Base-by-base conservation (phyloP, 1,284 basidiomycete genomes). In the Austroboletus novae-zelandiae region DNA sequence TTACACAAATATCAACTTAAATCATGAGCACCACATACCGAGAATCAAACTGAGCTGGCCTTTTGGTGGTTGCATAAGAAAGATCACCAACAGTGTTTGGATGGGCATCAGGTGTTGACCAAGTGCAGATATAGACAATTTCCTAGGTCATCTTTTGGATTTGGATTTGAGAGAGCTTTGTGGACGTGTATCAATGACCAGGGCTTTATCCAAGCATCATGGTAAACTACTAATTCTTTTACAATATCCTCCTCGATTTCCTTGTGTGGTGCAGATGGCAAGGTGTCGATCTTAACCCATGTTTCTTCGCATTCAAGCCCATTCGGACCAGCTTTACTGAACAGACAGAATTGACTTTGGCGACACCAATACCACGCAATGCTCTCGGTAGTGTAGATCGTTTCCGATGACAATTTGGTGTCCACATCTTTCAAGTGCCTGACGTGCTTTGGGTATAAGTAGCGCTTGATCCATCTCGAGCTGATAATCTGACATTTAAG, bases 351-450 rank as follows among this genome's bases (percentile, higher is more conserved):
- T 72, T 4, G 40, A 31, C 29, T 40, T 60, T 8, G 63, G 76
- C 5, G 76, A 78, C 30, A 99, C 89, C 62, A 99, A 91, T 4
- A 96, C 89, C 48, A 99, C 95, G 66, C 95, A 89, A 59, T 81
- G 81, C 70, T 99, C 99, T 23, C 96, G 82, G 43, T 82, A 77
- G 62, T 95, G 82, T 13, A 99, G 81, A 54, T 96, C 89, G 68
- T 99, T 99, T 27, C 92, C 96, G 58, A 99, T 94, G 44, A 99
- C 97, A 27, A 98, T 85, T 68, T 98, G 95, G 68, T 99, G 96
- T 0, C 95, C 94, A 67, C 98, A 99, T 20, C 94, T 82, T 55
- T 93, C 86, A 27, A 99, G 79, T 3, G 96, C 92, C 3, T 78
- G 82, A 25, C 84, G 80, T 0, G 96, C 89, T 75, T 99, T 99